Conservation (phyloP, 495 filamentous ascomycete species). For the Talaromyces proteolyticus region DNA sequence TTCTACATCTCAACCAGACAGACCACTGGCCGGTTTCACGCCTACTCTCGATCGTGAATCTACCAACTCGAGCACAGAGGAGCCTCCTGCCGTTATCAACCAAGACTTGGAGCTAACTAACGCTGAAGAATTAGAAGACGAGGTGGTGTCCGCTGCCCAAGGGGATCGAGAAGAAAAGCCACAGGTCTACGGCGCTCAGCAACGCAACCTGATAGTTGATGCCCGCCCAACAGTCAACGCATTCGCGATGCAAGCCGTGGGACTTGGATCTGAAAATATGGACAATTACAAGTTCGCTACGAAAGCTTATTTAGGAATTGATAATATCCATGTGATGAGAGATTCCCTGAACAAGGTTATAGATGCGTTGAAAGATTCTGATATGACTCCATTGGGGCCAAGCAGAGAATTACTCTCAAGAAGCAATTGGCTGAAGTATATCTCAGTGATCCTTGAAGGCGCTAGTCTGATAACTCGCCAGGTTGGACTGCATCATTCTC, state of each 20-base stretch:
- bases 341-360: slow-evolving; percentile 85
- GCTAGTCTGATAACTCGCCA: slow-evolving; percentile 78
- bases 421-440: slow-evolving; percentile 91
- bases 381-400: slow-evolving; percentile 77
- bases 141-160: slow-evolving; percentile 49
- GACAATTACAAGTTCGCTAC: slow-evolving; percentile 91
- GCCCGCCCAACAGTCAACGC: slow-evolving; percentile 94
- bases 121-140: slow-evolving; percentile 68
- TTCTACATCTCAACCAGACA: slow-evolving; percentile 55
- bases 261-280: slow-evolving; percentile 95
- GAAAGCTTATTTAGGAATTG: slow-evolving; percentile 94
- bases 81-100: slow-evolving; percentile 32
- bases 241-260: slow-evolving; percentile 89
- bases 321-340: slow-evolving; percentile 98
- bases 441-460: slow-evolving; percentile 77
- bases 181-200: slow-evolving; percentile 87
- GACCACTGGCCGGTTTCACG: slow-evolving; percentile 38
- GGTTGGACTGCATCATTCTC: slow-evolving; percentile 85
- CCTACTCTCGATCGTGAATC: slow-evolving; percentile 46
- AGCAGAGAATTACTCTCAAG: slow-evolving; percentile 75
- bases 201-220: slow-evolving; percentile 94
- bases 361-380: slow-evolving; percentile 86
- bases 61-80: slow-evolving; percentile 51
- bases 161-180: slow-evolving; percentile 35
- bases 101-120: slow-evolving; percentile 39